Evolutionary conservation across 2,329 filamentous ascomycete species (phyloP), one percentile per base, ranked within the genome.

Genomic region (Colletotrichum spinosum): DNA sequence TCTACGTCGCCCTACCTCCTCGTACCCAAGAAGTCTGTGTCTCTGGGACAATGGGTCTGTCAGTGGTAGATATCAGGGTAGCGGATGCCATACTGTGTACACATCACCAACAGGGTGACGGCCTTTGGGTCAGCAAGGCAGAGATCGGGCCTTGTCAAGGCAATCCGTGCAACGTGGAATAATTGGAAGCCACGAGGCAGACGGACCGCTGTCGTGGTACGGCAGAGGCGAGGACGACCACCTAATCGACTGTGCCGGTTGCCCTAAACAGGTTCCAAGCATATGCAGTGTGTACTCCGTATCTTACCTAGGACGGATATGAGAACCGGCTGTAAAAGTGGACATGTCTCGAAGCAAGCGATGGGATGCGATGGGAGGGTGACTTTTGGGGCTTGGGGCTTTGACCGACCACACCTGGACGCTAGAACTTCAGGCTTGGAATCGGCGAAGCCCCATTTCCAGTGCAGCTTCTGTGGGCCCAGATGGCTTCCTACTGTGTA

Each of bases 361-460:
- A 25, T 25, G 4, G 1, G 4, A 25, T 25, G 4, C 25, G 25
- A 25, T 25, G 25, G 25, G 25, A 25, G 25, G 25, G 25, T 25
- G 25, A 25, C 25, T 25, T 25, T 25, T 25, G 25, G 54, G 49
- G 49, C 41, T 34, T 54, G 39, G 39, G 44, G 34, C 51, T 55
- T 65, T 51, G 58, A 41, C 61, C 44, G 52, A 49, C 41, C 35
- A 48, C 59, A 62, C 45, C 38, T 34, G 17, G 48, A 46, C 58
- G 63, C 63, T 66, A 56, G 63, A 66, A 66, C 52, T 52, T 57
- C 38, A 62, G 58, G 58, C 58, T 66, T 57, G 59, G 63, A 53
- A 52, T 56, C 38, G 11, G 44, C 34, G 51, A 48, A n/a, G 39
- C 13, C 51, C 58, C 51, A 51, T 48, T 15, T 45, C 55, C 54